Evolutionary conservation across 176 grass and related monocot species (phyloP).

Genomic region (Hsuehochloa calcarea): DNA sequence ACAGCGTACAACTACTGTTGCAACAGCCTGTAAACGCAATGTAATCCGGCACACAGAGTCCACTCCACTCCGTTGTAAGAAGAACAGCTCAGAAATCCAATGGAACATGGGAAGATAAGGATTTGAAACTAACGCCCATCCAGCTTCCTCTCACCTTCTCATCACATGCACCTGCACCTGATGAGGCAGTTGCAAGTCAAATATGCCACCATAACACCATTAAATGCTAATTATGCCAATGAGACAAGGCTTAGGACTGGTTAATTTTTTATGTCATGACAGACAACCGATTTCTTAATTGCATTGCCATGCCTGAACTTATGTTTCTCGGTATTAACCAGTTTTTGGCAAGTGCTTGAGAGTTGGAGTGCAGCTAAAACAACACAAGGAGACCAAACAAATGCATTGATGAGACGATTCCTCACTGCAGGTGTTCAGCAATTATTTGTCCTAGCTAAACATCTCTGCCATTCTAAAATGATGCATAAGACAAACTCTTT

Average conservation of each 20-base stretch:
- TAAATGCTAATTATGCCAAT: conserved; percentile 12
- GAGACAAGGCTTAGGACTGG: background rate
- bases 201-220: conserved; percentile 4
- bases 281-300: background rate
- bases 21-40: background rate
- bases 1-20: background rate
- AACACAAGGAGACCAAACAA: background rate
- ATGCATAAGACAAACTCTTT: background rate
- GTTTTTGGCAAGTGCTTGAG: background rate
- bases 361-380: no score
- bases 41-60: background rate
- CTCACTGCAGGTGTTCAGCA: background rate
- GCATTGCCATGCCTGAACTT: background rate
- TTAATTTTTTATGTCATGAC: background rate
- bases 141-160: conserved; percentile 37
- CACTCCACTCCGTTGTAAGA: background rate
- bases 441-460: background rate
- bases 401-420: background rate
- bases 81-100: conserved; percentile 37
- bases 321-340: no score
- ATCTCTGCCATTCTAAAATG: background rate
- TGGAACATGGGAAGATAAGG: conserved; percentile 12
- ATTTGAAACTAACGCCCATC: conserved; percentile 1
- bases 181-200: conserved; percentile 34
- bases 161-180: conserved; percentile 30